Percentiles rank a stretch among this genome's conserved stretches.
Conservation (phyloP, 176 grass and related monocot genomes). For the Chloris gayana region DNA sequence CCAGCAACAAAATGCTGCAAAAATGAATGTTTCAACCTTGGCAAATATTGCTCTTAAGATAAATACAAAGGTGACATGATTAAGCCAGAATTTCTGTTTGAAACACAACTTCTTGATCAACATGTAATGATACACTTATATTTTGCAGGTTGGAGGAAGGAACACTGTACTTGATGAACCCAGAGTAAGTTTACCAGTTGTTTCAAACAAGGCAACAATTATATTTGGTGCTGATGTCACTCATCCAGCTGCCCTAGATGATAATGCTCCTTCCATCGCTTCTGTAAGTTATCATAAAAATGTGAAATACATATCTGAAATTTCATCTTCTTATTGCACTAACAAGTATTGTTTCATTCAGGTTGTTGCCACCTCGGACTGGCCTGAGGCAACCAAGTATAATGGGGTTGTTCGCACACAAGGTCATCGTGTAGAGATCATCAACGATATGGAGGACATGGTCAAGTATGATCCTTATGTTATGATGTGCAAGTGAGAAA, state of each 20-base stretch:
- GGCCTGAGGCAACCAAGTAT: conserved; percentile 79
- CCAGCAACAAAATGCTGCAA: conserved; percentile 17
- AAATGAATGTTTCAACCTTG: conserved; percentile 1
- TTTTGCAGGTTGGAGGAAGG: conserved; percentile 66
- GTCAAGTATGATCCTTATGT: conserved; percentile 39
- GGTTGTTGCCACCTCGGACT: conserved; percentile 83
- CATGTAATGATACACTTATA: background rate
- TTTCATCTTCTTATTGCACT: conserved; percentile 9
- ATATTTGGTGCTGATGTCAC: conserved; percentile 82
- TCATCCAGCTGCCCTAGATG: conserved; percentile 68
- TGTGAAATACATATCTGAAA: background rate
- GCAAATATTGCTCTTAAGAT: conserved; percentile 75
- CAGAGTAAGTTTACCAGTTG: conserved; percentile 41
- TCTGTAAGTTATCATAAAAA: conserved; percentile 46
- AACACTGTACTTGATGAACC: conserved; percentile 58
- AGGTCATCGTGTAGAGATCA: conserved; percentile 54
- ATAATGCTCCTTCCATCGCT: conserved; percentile 65
- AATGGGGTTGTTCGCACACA: conserved; percentile 53
- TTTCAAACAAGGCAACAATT: conserved; percentile 54
- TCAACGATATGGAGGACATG: conserved; percentile 49
- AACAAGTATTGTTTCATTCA: conserved; percentile 28
- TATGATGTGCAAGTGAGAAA: background rate
- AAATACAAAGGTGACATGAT: conserved; percentile 63
- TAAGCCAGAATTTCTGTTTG: background rate
- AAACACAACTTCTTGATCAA: background rate